phyloP scores from a whole-genome alignment of 495 filamentous ascomycete genomes.

The Penicillium longicatenatum region DNA sequence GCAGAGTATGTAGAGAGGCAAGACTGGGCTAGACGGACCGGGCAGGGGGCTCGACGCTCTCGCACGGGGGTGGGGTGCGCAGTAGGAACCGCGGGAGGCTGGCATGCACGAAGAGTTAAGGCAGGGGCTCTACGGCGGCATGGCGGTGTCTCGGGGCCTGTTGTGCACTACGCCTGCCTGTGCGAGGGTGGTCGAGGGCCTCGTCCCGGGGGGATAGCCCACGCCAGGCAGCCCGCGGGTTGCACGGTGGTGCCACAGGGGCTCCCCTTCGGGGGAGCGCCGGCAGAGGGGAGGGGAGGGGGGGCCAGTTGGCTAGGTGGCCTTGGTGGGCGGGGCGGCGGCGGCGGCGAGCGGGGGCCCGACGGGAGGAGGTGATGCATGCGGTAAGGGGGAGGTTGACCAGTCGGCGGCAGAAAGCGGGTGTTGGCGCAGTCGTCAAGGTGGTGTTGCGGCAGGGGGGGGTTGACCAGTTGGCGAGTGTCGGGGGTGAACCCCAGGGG shows the following conservation, averaged over 20 bases:
- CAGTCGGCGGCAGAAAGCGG: not conserved
- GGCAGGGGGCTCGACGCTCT: not conserved
- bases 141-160: not conserved
- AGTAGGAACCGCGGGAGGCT: not conserved
- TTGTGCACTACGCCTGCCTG: not conserved
- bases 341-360: no score
- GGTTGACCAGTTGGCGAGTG: no score
- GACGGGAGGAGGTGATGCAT: not conserved
- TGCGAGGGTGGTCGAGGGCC: no score
- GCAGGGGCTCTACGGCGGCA: not conserved
- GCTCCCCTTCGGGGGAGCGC: not conserved
- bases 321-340: not conserved
- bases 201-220: not conserved
- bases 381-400: not conserved
- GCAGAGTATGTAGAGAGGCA: conserved; percentile 23
- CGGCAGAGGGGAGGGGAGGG: no score
- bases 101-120: not conserved
- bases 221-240: not conserved
- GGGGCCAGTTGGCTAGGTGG: not conserved
- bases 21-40: conserved; percentile 7
- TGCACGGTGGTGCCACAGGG: not conserved
- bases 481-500: no score
- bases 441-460: no score
- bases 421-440: not conserved
- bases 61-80: not conserved